These are phyloP conservation scores for Takashimella tepidaria DNA, from an alignment of 1,284 basidiomycete genomes.

Conservation along the genomic window DNA sequence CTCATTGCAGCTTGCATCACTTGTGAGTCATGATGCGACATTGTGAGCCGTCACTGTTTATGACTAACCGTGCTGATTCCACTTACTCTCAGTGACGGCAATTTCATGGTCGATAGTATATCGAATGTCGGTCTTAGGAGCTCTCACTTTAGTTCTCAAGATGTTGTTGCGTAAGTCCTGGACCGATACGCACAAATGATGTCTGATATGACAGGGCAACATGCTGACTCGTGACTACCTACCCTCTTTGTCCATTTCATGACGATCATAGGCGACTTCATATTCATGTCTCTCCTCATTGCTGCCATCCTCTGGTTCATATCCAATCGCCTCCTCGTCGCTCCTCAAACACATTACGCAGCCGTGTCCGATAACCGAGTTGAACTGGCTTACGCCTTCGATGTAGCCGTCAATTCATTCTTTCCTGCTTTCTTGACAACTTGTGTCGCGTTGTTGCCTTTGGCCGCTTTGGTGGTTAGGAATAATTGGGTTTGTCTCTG, in stretches of 20 bases:
- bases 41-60: too few species aligned
- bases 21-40: conserved; percentile 58
- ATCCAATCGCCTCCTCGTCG: conserved; percentile 66
- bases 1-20: conserved; percentile 70
- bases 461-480: conserved; percentile 72
- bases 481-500: conserved; percentile 86
- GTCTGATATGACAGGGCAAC: background rate
- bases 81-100: conserved; percentile 58
- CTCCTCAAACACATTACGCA: conserved; percentile 59
- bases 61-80: conserved; percentile 3
- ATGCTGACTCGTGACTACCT: background rate
- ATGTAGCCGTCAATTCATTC: conserved; percentile 91
- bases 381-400: conserved; percentile 90
- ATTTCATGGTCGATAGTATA: conserved; percentile 82
- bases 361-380: conserved; percentile 66
- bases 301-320: conserved; percentile 77
- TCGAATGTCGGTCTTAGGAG: conserved; percentile 56
- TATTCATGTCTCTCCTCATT: conserved; percentile 65
- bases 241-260: background rate
- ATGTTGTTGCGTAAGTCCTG: conserved; percentile 67
- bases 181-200: background rate
- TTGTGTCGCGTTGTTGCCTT: conserved; percentile 76
- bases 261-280: conserved; percentile 62
- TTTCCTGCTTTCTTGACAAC: conserved; percentile 85
- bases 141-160: conserved; percentile 61